Evolutionary conservation across 495 filamentous ascomycete species (phyloP).

Genomic region (Aspergillus conjunctus): DNA sequence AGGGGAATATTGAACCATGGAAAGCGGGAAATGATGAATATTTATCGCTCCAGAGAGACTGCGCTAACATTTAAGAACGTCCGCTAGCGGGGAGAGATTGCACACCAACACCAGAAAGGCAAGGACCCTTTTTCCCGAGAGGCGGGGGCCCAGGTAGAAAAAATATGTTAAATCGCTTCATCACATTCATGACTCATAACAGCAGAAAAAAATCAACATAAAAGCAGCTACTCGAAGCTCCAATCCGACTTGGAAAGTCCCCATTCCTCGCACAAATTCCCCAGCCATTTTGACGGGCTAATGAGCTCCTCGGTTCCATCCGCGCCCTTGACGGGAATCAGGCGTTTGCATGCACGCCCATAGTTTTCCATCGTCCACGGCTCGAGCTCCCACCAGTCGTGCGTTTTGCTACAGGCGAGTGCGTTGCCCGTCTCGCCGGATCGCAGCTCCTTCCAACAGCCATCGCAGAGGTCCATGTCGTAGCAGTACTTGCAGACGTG

Average conservation of each 20-base stretch:
- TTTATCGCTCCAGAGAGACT: too few species aligned
- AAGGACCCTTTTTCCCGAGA: too few species aligned
- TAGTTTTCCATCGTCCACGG: conserved; percentile 10
- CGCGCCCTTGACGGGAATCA: not conserved
- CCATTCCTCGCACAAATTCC: conserved; percentile 18
- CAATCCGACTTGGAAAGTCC: conserved; percentile 16
- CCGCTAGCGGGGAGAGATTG: not conserved
- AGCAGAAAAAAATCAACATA: too few species aligned
- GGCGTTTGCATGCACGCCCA: conserved; percentile 8
- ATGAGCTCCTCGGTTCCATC: conserved; percentile 7
- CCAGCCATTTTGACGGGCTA: conserved; percentile 11
- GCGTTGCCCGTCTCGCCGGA: not conserved
- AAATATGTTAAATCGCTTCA: not conserved
- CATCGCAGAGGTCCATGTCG: conserved; percentile 24
- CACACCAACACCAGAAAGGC: too few species aligned
- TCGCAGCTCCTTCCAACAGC: conserved; percentile 19
- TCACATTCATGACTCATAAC: not conserved
- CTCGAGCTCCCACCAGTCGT: conserved; percentile 13
- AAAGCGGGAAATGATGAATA: too few species aligned
- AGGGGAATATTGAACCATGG: too few species aligned
- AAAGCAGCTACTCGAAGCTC: conserved; percentile 10
- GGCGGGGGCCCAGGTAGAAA: not conserved
- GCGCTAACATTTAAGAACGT: not conserved
- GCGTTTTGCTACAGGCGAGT: conserved; percentile 8
- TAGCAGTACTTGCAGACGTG: conserved; percentile 28